Base-by-base conservation (phyloP, 148 eudicot genomes). In the Silene latifolia region DNA sequence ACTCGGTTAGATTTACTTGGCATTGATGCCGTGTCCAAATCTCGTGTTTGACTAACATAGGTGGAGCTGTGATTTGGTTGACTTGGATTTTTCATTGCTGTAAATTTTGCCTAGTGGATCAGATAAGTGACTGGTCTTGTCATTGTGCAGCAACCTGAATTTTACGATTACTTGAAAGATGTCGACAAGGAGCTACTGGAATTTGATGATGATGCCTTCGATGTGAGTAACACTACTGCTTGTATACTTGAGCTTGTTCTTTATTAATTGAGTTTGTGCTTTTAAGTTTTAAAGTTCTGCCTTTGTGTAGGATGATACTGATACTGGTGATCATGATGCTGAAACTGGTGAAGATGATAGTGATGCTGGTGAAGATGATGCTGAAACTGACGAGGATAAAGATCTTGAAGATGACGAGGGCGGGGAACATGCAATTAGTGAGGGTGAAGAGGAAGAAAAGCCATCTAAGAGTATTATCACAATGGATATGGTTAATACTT, bases 401-500 rank as follows among this genome's bases (percentile, higher is more conserved):
- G 76, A 12, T 62, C 1, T 73, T 6, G 85, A 82, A 63, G 80
- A 35, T 75, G 90, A 78, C 60, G 87, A 80, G 35, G 90, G 87
- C 61, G 58, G 73, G 51, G 76, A 84, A 53, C 65, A 79, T 27
- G 76, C 69, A 14, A 44, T 29, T 57, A 58, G 65, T 70, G 80
- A 63, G 63, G 67, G 63, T 10, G 77, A 82, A 46, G 76, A 82
- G 81, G 90, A 83, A 79, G 88, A 79, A 67, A 81, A 82, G 71
- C 74, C 85, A 29, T 74, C 82, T 35, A 82, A 60, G 78, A 77
- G 70, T 78, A 81, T 80, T 71, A 83, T 92, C 63, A 96, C 98
- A 44, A 90, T 88, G 86, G 93, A 75, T 19, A 92, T 96, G 99
- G 98, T 92, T 71, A 90, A 90, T 76, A 77, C 97, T 9, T 96